Conservation (phyloP, 352 stramenopile species). For the Phytophthora meadii region DNA sequence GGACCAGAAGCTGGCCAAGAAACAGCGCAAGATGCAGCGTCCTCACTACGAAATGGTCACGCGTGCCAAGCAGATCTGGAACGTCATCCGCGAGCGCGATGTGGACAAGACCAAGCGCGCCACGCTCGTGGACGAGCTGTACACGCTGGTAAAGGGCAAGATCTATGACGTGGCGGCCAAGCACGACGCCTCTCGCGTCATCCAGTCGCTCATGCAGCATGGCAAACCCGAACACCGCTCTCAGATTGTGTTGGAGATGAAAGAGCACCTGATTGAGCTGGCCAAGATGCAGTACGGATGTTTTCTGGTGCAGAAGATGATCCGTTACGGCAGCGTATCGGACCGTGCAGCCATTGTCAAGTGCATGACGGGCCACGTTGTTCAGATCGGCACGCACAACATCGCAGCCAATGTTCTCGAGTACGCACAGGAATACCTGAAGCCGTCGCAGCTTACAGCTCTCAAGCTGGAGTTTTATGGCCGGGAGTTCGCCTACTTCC, state of each 20-base stretch:
- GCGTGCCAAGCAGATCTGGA: slow-evolving; percentile 96
- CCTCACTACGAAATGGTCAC: slow-evolving; percentile 94
- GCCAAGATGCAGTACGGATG: slow-evolving; percentile 97
- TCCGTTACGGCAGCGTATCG: slow-evolving; percentile 93
- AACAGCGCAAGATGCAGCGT: slow-evolving; percentile 95
- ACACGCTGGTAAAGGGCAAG: slow-evolving; percentile 92
- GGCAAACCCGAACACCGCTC: slow-evolving; percentile 89
- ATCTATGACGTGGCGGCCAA: slow-evolving; percentile 95
- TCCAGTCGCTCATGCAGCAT: slow-evolving; percentile 96
- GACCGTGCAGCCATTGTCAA: slow-evolving; percentile 87
- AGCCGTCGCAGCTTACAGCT: slow-evolving; percentile 87
- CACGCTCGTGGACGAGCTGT: slow-evolving; percentile 92
- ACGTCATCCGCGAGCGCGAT: slow-evolving; percentile 91
- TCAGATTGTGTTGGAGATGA: slow-evolving; percentile 91
- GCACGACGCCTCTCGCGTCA: slow-evolving; percentile 95
- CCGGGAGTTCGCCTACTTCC: slow-evolving; percentile 90
- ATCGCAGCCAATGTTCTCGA: slow-evolving; percentile 95
- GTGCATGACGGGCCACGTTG: slow-evolving; percentile 93
- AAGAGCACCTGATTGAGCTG: slow-evolving; percentile 92
- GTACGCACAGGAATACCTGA: slow-evolving; percentile 85
- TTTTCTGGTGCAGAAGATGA: slow-evolving; percentile 97
- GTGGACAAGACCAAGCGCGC: slow-evolving; percentile 85
- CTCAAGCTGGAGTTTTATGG: slow-evolving; percentile 92
- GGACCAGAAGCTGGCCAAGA: slow-evolving; percentile 91
- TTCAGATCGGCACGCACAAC: slow-evolving; percentile 94